Base-by-base conservation (phyloP, 495 filamentous ascomycete species). In the Copromyces sp. region DNA sequence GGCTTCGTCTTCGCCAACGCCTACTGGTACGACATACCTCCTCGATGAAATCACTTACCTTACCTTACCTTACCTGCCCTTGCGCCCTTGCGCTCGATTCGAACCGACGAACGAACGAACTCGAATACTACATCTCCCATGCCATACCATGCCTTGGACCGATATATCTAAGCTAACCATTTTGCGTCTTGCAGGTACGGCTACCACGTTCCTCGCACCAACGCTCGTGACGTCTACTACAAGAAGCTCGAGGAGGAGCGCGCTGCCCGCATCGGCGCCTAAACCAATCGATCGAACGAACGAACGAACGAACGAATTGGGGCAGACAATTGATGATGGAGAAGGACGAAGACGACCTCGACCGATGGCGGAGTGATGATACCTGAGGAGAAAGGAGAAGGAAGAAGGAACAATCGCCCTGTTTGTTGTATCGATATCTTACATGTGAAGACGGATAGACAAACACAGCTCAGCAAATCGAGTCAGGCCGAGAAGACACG, bases 181-280 rank as follows among this genome's bases (percentile, higher is more conserved):
- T 24, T 24, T 24, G 24, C 24, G 24, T 24, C 24, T 24, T 24
- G 24, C 74, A 86, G 84, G 84, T 85, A 85, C 82, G 84, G 84
- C 78, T 86, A 80, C 81, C 84, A 86, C 79, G 80, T 85, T 71
- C 84, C 84, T 39, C 84, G 84, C 74, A 85, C 82, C 75, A 74
- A 83, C 75, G 81, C 80, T 61, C 84, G 84, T 74, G 84, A 86
- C 78, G 74, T 75, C 71, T 83, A 80, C 82, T 85, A 85, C 80
- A 78, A 77, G 72, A 77, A 84, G 75, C 78, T 86, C 53, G 84
- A 86, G 79, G 83, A 81, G 72, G 73, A 83, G 73, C 84, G 84
- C 70, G 83, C 83, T 14, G 79, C 81, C 1, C 79, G 74, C 72
- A 74, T 77, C 38, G 70, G 53, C 16, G 69, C 24, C 35, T 80